These are phyloP conservation scores for Escallonia rubra DNA, from an alignment of 129 eudicot species.

Conservation along the genomic window DNA sequence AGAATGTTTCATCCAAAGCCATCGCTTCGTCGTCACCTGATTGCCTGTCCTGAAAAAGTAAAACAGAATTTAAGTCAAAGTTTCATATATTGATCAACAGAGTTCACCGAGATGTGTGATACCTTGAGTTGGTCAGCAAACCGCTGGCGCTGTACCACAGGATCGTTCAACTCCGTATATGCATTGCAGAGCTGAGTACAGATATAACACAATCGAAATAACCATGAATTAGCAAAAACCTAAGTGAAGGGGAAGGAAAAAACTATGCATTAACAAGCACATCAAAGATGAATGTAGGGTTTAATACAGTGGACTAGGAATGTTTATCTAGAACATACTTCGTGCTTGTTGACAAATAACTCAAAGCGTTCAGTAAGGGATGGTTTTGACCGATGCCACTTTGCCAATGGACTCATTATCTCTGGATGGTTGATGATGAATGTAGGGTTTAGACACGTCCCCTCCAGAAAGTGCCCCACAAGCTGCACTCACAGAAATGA, in stretches of 20 bases:
- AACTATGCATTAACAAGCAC: too few species aligned
- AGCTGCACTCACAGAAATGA: conserved; percentile 37
- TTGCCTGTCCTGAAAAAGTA: conserved; percentile 69
- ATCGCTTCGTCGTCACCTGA: conserved; percentile 99
- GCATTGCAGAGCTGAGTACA: conserved; percentile 84
- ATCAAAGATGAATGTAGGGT: too few species aligned
- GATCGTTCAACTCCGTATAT: conserved; percentile 92
- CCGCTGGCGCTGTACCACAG: conserved; percentile 90
- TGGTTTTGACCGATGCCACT: conserved; percentile 90
- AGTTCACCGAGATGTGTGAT: not conserved
- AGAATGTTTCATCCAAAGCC: conserved; percentile 92
- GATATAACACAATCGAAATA: not conserved
- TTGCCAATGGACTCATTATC: conserved; percentile 97
- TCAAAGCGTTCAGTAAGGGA: conserved; percentile 92
- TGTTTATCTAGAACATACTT: conserved; percentile 30
- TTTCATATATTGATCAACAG: not conserved
- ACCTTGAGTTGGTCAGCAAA: conserved; percentile 98
- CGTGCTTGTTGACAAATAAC: conserved; percentile 89
- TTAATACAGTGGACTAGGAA: not conserved
- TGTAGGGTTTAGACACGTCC: conserved; percentile 74
- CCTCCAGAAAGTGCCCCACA: conserved; percentile 93
- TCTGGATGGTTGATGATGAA: conserved; percentile 94
- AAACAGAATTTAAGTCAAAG: not conserved
- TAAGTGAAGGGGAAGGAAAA: too few species aligned
- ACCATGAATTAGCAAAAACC: not conserved